Evolutionary conservation across 805 yeast species (phyloP), one percentile per base, ranked within the genome.

Genomic region (Pichia scutulata): DNA sequence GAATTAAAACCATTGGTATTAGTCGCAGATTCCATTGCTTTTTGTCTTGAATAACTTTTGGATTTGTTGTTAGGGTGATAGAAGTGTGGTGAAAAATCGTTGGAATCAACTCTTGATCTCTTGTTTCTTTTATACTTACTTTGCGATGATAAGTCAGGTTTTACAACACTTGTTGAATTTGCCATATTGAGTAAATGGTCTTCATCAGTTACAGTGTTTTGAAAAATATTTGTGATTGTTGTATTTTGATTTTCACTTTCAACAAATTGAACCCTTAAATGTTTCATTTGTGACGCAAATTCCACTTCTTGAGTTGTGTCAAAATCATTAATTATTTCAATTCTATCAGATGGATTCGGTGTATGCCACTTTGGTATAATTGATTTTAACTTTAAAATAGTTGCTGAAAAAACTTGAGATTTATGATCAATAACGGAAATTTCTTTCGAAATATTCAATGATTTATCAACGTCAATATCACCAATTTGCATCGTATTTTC

Each of bases 281-380:
- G 60, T 56, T 69, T 72, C 83, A 78, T 78, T 41, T 64, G 68
- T 19, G 68, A 70, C 1, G 80, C 76, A 59, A 72, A 77, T 40
- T 68, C 74, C 37, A 70, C 64, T 60, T 78, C 83, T 49, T 63
- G 68, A 16, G 68, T 72, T 1, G 81, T 72, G 55, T 78, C 83
- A 24, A 64, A 61, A 58, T 78, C 81, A 57, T 74, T 52, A 18
- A 55, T 24, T 1, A 43, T 37, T 7, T 55, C 56, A 19, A 47
- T 47, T 22, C n/a, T 18, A 16, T 42, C 46, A 12, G 10, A 22
- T 6, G 24, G 12, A n/a, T 41, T 44, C 4, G 26, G 23, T 12
- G 37, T 19, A 6, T 25, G 19, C 42, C 55, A 41, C 10, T 43
- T 51, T 2, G 69, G 67, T 25, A 63, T 61, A 13, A 61, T 37